A percentile compares a stretch with the other conserved stretches of the same genome.
phyloP scores from a whole-genome alignment of 2,329 filamentous ascomycete species.

The Aspergillus hortae region DNA sequence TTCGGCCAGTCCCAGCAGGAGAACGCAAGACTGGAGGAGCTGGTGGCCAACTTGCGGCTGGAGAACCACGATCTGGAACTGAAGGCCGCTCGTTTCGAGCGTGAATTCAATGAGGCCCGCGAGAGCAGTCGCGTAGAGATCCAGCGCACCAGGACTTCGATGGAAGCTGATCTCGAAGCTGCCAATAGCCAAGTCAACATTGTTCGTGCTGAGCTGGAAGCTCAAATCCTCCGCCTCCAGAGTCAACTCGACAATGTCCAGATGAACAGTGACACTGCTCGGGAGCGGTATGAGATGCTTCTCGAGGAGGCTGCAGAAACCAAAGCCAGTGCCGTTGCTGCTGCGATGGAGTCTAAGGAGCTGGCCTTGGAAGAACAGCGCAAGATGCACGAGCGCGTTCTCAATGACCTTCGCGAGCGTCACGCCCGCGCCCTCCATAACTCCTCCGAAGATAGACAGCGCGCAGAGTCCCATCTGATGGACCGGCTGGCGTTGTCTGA shows the following conservation, averaged over 20 bases:
- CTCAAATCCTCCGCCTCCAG: constrained; percentile 69
- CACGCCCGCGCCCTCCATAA: constrained; percentile 72
- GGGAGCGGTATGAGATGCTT: constrained; percentile 77
- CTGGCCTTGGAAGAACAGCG: constrained; percentile 55
- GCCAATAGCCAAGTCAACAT: constrained; percentile 84
- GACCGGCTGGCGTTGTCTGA: constrained; percentile 79
- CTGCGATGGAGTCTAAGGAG: constrained; percentile 52
- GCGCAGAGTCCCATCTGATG: constrained; percentile 72
- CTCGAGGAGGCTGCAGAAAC: constrained; percentile 74
- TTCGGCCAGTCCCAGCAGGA: constrained; percentile 62
- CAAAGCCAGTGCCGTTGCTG: constrained; percentile 58
- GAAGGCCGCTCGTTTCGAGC: constrained; percentile 65
- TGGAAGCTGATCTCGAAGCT: constrained; percentile 78
- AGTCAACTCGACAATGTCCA: constrained; percentile 72
- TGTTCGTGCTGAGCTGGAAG: constrained; percentile 76
- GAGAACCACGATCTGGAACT: constrained; percentile 69
- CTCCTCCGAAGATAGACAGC: constrained; percentile 75
- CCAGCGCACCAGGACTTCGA: constrained; percentile 70
- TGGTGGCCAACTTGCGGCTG: constrained; percentile 46
- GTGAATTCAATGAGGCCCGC: constrained; percentile 79
- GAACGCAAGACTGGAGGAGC: constrained; percentile 62
- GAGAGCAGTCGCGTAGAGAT: constrained; percentile 77
- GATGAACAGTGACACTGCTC: constrained; percentile 75
- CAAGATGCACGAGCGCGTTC: constrained; percentile 66
- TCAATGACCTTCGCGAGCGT: constrained; percentile 72